Evolutionary conservation across 805 yeast genomes (phyloP).

Genomic region (Barnettozyma sucrosica): DNA sequence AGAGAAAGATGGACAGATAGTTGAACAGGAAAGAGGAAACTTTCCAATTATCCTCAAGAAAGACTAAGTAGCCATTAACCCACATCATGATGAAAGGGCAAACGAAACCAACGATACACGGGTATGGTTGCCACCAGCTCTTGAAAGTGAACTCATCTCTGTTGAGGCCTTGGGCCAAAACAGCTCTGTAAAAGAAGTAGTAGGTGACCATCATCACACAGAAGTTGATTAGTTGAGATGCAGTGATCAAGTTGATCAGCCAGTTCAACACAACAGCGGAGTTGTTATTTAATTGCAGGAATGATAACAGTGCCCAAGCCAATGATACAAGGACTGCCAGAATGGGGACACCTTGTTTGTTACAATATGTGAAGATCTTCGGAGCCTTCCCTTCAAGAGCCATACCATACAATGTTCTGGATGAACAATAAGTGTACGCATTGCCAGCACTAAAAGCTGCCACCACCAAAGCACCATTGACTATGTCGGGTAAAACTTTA

Average conservation of each 20-base stretch:
- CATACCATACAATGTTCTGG: constrained; percentile 62
- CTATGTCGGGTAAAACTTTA: constrained; percentile 64
- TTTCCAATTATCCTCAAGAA: constrained; percentile 62
- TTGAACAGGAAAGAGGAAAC: constrained; percentile 57
- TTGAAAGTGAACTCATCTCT: constrained; percentile 41
- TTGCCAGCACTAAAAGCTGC: constrained; percentile 83
- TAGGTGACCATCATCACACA: constrained; percentile 52
- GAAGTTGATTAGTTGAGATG: constrained; percentile 61
- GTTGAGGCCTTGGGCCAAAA: constrained; percentile 46
- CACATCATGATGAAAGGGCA: constrained; percentile 47
- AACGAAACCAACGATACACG: constrained; percentile 43
- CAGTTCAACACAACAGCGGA: constrained; percentile 64
- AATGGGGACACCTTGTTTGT: constrained; percentile 65
- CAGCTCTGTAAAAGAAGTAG: constrained; percentile 56
- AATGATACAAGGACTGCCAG: constrained; percentile 45
- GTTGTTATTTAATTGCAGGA: constrained; percentile 54
- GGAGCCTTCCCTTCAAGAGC: constrained; percentile 75
- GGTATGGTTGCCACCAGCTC: constrained; percentile 56
- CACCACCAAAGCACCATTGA: constrained; percentile 69
- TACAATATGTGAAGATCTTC: constrained; percentile 52
- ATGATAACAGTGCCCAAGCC: constrained; percentile 58
- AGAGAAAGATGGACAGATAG: constrained; percentile 66
- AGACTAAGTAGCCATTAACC: constrained; percentile 65
- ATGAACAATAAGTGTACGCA: constrained; percentile 69
- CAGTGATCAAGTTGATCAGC: constrained; percentile 67